Conservation (phyloP, 2,329 filamentous ascomycete species). For the Arthroderma sp. region DNA sequence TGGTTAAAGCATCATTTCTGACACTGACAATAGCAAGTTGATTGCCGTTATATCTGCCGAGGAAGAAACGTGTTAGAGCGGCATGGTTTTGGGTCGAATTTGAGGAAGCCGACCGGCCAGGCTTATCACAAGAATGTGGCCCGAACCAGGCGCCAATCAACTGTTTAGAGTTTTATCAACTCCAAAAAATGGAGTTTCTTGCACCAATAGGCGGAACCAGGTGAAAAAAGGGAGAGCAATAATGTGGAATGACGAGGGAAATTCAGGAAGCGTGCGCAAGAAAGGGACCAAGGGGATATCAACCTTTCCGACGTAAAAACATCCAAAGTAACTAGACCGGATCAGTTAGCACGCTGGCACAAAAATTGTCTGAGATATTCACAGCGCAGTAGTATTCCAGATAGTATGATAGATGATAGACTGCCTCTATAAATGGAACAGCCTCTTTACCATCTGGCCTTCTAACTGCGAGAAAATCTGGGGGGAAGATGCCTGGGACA, state of each 20-base stretch:
- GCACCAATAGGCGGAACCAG: no score
- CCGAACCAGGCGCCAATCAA: no score
- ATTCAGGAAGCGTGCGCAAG: not conserved
- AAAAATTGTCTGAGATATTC: not conserved
- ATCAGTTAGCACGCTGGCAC: slow-evolving; percentile 3
- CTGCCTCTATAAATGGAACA: not conserved
- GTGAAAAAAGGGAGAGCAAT: not conserved
- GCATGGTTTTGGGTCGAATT: no score
- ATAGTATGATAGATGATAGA: not conserved
- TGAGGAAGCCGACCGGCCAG: no score
- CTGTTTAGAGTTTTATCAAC: no score
- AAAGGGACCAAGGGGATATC: slow-evolving; percentile 3
- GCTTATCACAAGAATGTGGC: no score
- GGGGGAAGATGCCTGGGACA: not conserved
- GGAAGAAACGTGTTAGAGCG: slow-evolving; percentile 1
- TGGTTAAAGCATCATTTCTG: slow-evolving; percentile 32
- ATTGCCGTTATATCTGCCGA: slow-evolving; percentile 34
- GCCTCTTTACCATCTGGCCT: not conserved
- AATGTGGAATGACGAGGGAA: not conserved
- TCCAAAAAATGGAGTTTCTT: no score
- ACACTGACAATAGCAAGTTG: slow-evolving; percentile 48
- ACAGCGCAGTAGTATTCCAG: not conserved
- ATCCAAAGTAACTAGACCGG: slow-evolving; percentile 11
- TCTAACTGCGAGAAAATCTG: not conserved
- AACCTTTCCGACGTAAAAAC: slow-evolving; percentile 16